Evolutionary conservation across 257 asterid species (phyloP).

Genomic region (Capsicum rhomboideum): DNA sequence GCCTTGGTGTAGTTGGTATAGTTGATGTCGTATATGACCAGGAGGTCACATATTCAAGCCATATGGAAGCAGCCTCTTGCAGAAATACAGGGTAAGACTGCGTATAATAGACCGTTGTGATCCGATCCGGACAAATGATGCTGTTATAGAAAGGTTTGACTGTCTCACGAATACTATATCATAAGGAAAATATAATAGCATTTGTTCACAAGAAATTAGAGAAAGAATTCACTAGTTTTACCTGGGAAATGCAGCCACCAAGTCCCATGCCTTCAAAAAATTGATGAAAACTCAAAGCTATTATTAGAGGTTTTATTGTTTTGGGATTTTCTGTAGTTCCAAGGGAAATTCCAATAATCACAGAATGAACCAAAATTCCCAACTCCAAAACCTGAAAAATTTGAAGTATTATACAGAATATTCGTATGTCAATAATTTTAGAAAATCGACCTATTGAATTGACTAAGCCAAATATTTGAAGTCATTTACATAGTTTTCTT

Average conservation of each 20-base stretch:
- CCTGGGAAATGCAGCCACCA: slow-evolving; percentile 37
- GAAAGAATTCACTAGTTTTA: background rate
- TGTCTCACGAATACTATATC: background rate
- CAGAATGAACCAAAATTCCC: slow-evolving; percentile 25
- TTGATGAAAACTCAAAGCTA: slow-evolving; percentile 27
- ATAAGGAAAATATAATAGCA: background rate
- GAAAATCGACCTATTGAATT: background rate
- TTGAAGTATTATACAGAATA: background rate
- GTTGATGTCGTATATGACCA: too few relatives aligned
- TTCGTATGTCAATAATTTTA: background rate
- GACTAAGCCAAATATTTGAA: background rate
- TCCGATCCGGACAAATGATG: too few relatives aligned
- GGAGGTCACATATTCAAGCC: too few relatives aligned
- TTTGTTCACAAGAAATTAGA: background rate
- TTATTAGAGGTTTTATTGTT: slow-evolving; percentile 19
- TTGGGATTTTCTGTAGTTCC: slow-evolving; percentile 23
- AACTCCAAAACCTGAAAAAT: slow-evolving; percentile 16
- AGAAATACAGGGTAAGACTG: too few relatives aligned
- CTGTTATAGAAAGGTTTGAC: background rate
- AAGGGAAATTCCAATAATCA: slow-evolving; percentile 21
- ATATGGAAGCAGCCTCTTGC: too few relatives aligned
- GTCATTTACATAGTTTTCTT: background rate
- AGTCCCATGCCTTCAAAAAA: slow-evolving; percentile 32
- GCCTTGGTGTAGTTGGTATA: too few relatives aligned
- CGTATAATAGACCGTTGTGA: too few relatives aligned